Evolutionary conservation across 306 rosid species (phyloP), one percentile per base, ranked within the genome.

Genomic region (Cajanus cajan): DNA sequence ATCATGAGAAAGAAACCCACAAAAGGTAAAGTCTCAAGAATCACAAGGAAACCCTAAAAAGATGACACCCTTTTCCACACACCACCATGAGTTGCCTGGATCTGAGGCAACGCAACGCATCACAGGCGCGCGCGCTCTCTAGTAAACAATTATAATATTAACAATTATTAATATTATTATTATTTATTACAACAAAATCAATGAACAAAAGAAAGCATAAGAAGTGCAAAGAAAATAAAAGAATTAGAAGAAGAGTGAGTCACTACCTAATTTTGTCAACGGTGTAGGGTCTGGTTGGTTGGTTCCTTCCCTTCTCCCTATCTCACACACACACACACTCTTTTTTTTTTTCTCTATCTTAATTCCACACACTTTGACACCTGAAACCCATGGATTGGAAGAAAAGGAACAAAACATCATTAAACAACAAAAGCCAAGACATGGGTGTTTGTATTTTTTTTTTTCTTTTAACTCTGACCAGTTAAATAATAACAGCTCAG

Each of bases 21-120:
- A 82, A 89, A 85, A 90, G 87, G 77, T 64, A 71, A 73, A 73
- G 87, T 82, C 92, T 83, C 90, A 82, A 82, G 87, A 90, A 87
- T 94, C 97, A 94, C 94, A 92, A 79, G 97, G 83, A 92, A 89
- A 79, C 89, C 86, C 88, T 71, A 84, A 54, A 82, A 87, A 87
- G 87, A 87, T 78, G 57, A 78, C 25, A 82, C 76, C 91, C 71
- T 84, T 84, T 87, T 70, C 18, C 83, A 82, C 85, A 67, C 48
- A 86, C 52, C 78, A 65, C 62, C 70, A 73, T 55, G 84, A 85
- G 83, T 92, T 92, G 82, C 97, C 97, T 87, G 94, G 96, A 94
- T 90, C 98, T 89, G 87, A 88, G 97, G 98, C 92, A 94, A 94
- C 80, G 55, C 87, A 85, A 25, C 66, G 11, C 39, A 58, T 82